A percentile compares a stretch with the other conserved stretches of the same genome.
Evolutionary conservation across 352 stramenopile species (phyloP).

Genomic region (Pythium chondricola): DNA sequence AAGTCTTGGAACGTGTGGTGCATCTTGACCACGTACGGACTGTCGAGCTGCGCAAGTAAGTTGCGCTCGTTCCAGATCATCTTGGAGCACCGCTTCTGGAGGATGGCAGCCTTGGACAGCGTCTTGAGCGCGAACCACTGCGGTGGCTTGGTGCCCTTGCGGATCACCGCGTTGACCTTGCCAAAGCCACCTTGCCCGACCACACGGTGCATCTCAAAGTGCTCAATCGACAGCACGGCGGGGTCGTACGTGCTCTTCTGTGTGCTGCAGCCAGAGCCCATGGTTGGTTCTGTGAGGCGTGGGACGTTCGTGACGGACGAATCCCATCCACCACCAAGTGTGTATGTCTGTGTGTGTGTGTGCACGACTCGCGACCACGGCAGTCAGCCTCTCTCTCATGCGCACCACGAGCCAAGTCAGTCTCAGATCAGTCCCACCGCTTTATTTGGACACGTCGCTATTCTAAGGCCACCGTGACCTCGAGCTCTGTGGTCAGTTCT

Average conservation of each 20-base stretch:
- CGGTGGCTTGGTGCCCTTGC: constrained; percentile 39
- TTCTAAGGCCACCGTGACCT: too few species aligned
- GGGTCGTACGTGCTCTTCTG: constrained; percentile 22
- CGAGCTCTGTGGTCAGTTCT: too few species aligned
- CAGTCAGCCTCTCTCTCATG: too few species aligned
- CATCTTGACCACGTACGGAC: constrained; percentile 50
- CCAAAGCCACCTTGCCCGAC: constrained; percentile 66
- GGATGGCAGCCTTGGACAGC: constrained; percentile 47
- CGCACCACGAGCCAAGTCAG: too few species aligned
- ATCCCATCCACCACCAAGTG: too few species aligned
- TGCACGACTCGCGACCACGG: too few species aligned
- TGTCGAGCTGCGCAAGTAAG: constrained; percentile 41
- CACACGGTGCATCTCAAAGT: constrained; percentile 65
- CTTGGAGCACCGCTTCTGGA: constrained; percentile 51
- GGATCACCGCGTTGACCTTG: constrained; percentile 70
- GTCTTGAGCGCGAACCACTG: constrained; percentile 73
- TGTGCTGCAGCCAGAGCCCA: constrained; percentile 42
- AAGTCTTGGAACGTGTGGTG: constrained; percentile 64
- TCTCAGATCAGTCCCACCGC: too few species aligned
- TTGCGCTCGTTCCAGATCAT: constrained; percentile 82
- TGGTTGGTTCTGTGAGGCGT: too few species aligned
- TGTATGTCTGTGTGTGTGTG: too few species aligned
- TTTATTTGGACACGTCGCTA: too few species aligned
- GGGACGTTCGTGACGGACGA: too few species aligned
- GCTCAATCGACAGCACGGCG: constrained; percentile 37